These are phyloP conservation scores for Erodium maritimum DNA, from an alignment of 345 rosid genomes.

Conservation along the genomic window DNA sequence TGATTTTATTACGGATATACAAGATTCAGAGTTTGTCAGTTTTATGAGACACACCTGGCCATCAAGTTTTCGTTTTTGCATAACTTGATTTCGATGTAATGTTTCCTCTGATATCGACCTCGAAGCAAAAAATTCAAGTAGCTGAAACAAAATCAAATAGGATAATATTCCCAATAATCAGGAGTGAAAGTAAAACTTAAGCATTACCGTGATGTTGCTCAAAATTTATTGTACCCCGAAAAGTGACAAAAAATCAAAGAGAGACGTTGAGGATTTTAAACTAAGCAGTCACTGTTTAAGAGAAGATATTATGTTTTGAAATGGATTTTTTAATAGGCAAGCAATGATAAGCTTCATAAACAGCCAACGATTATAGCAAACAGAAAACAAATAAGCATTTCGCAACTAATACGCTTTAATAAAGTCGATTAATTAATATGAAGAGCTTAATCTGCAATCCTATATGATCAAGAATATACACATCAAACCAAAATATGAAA, in stretches of 20 bases:
- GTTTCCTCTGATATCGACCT: constrained; percentile 61
- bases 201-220: too few species aligned
- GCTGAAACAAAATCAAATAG: constrained; percentile 40
- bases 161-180: background rate
- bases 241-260: background rate
- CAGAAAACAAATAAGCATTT: background rate
- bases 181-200: background rate
- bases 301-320: background rate
- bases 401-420: background rate
- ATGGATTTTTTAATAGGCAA: background rate
- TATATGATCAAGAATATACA: background rate
- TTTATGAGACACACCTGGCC: constrained; percentile 31
- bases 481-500: background rate
- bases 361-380: background rate
- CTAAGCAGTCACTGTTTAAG: background rate
- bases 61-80: constrained; percentile 48
- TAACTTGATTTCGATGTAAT: constrained; percentile 56
- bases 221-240: background rate
- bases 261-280: background rate
- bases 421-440: too few species aligned
- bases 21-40: background rate
- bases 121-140: constrained; percentile 57
- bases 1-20: background rate
- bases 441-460: background rate
- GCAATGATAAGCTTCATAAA: background rate